These are phyloP conservation scores for Macrophomina tecta DNA, from an alignment of 2,329 filamentous ascomycete species.

Conservation along the genomic window DNA sequence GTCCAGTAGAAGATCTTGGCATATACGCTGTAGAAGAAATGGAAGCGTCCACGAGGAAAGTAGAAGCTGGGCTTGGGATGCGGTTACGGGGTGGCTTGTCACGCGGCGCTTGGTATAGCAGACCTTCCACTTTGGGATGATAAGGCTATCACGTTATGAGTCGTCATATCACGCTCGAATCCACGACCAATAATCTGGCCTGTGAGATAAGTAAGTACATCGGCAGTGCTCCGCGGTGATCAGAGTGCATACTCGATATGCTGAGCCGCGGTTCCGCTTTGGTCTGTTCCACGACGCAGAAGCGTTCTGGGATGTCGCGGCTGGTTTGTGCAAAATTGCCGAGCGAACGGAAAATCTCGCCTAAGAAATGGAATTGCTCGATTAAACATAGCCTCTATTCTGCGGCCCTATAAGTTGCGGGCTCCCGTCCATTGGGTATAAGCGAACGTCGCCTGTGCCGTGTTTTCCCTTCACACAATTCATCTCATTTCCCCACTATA, in stretches of 20 bases:
- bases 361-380: background rate
- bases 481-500: background rate
- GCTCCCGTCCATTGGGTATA: background rate
- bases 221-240: background rate
- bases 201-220: slow-evolving; percentile 15
- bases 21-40: background rate
- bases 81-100: slow-evolving; percentile 4
- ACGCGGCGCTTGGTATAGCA: slow-evolving; percentile 14
- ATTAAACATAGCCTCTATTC: slow-evolving; percentile 4
- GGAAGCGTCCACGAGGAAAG: background rate
- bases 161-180: background rate
- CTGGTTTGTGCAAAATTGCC: background rate
- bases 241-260: background rate
- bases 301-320: background rate
- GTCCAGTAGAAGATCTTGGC: background rate
- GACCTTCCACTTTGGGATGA: slow-evolving; percentile 21
- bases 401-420: background rate
- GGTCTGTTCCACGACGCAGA: background rate
- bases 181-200: background rate
- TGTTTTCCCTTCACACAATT: background rate
- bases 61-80: slow-evolving; percentile 6
- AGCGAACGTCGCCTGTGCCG: slow-evolving; percentile 13
- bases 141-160: slow-evolving; percentile 9
- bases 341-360: background rate
- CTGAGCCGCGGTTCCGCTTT: background rate